These are phyloP conservation scores for Clitopilus hobsonii DNA, from an alignment of 768 basidiomycete genomes.

Conservation along the genomic window DNA sequence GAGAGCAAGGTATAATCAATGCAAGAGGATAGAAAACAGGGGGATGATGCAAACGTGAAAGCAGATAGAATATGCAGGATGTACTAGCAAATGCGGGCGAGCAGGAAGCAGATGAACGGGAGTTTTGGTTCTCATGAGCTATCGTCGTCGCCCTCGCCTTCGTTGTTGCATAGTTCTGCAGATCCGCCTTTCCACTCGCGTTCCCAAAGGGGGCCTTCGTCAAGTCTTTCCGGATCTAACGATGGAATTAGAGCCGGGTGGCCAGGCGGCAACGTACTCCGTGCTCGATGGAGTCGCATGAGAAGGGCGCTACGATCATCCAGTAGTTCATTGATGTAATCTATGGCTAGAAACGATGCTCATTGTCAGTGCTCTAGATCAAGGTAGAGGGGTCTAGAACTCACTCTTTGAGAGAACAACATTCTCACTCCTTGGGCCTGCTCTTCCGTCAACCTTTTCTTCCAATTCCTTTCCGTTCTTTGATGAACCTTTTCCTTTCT, in stretches of 20 bases:
- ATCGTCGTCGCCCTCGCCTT: conserved; percentile 43
- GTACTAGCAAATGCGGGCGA: too few relatives aligned
- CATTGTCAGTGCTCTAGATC: conserved; percentile 3
- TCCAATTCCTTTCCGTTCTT: conserved; percentile 39
- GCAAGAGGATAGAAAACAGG: neutral
- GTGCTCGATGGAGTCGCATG: conserved; percentile 56
- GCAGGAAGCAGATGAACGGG: neutral
- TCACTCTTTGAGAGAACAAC: conserved; percentile 84
- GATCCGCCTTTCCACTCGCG: conserved; percentile 80
- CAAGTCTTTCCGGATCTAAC: conserved; percentile 8
- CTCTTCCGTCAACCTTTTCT: conserved; percentile 71
- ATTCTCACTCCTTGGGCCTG: conserved; percentile 88
- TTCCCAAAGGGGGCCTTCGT: conserved; percentile 60
- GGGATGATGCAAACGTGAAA: neutral
- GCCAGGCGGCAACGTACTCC: conserved; percentile 47
- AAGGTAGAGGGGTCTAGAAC: conserved; percentile 24
- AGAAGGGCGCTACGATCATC: conserved; percentile 53
- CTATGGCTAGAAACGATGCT: conserved; percentile 59
- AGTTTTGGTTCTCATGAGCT: conserved; percentile 13
- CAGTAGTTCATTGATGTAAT: conserved; percentile 69
- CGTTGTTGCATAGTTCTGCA: conserved; percentile 39
- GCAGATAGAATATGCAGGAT: too few relatives aligned
- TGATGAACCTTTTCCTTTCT: conserved; percentile 43
- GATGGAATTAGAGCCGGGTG: conserved; percentile 50
- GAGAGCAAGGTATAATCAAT: neutral